Evolutionary conservation across 331 rosid species (phyloP), one percentile per base, ranked within the genome.

Genomic region (Spiraea crenata): DNA sequence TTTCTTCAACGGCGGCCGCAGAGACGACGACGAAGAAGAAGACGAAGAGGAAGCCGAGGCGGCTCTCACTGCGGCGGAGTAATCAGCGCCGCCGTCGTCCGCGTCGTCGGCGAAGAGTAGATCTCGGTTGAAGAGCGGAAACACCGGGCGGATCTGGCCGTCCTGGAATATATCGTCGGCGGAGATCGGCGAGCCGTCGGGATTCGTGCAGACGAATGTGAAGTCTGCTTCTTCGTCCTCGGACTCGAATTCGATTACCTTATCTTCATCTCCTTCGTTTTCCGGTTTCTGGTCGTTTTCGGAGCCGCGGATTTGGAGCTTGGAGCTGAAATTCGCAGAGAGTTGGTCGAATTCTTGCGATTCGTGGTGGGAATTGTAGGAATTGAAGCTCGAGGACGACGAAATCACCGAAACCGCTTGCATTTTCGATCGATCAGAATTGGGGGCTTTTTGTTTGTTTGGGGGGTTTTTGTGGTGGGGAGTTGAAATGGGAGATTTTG

Each of bases 101-200:
- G 31, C 48, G 0, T 20, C 80, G 20, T 80, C 81, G 11, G 83
- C 12, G 45, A 82, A 75, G 12, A 87, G 82, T 5, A 92, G 89
- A 76, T 80, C 76, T 60, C 58, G 85, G 75, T 85, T 77, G 69
- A 92, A 92, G 8, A 87, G 15, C 7, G 99, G 99, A 16, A 69
- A 89, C 4, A 80, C 52, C 9, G 89, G 84, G 2, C 92, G 91
- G 82, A 93, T 86, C 82, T 82, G 90, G 57, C 96, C 99, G 85
- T 89, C 67, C 9, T 67, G 72, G 46, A 93, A 93, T 31, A 73
- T 76, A 12, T 91, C 97, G 41, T 87, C 99, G 0, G 95, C 99
- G 8, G 86, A 80, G 35, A 85, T 83, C 57, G 82, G 84, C 6
- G 91, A 84, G 0, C 84, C 84, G 6, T 82, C 83, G 13, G 90